Base-by-base conservation (phyloP, 2,329 filamentous ascomycete species). In the Alternaria metachromatica region DNA sequence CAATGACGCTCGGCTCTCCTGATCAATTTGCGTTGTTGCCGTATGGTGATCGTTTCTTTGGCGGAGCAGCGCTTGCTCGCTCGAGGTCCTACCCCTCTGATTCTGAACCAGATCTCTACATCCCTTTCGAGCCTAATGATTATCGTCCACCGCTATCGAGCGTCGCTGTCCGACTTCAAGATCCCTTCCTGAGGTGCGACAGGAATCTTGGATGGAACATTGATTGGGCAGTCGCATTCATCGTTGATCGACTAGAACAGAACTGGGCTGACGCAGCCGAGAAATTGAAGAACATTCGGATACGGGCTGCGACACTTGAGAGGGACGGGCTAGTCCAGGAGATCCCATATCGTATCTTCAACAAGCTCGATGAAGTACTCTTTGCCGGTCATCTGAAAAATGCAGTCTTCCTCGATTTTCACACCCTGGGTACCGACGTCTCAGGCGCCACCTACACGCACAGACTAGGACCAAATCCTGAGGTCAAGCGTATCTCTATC, bases 141-240 rank as follows among this genome's bases (percentile, higher is more conserved):
- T 53, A 21, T 53, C 62, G 21, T 25, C 65, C n/a, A 33, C 60
- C 23, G n/a, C 45, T 62, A 9, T 37, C 62, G 21, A 66, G 48
- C 28, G 20, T 48, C 7, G 53, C 58, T n/a, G 23, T 62, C 6
- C 68, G 59, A 21, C 66, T 78, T 13, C 64, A 68, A n/a, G 68
- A 77, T 55, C 71, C 70, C 6, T 55, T 56, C 25, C 15, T 71
- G 4, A 67, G 60, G 51, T 74, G 69, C 56, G 66, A 73, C 6
- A 62, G 66, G 11, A 71, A 73, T 51, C 64, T 81, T 7, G 77
- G 75, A 5, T 83, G 81, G 81, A 79, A 75, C 20, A 74, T 81
- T 15, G 80, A 82, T 28, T 82, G 80, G 67, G 81, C 81, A 13
- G 80, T 80, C 5, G 81, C 81, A 23, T 81, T 78, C 69, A 58